These are phyloP conservation scores for Coleophoma crateriformis DNA, from an alignment of 2,329 filamentous ascomycete genomes.

Conservation along the genomic window DNA sequence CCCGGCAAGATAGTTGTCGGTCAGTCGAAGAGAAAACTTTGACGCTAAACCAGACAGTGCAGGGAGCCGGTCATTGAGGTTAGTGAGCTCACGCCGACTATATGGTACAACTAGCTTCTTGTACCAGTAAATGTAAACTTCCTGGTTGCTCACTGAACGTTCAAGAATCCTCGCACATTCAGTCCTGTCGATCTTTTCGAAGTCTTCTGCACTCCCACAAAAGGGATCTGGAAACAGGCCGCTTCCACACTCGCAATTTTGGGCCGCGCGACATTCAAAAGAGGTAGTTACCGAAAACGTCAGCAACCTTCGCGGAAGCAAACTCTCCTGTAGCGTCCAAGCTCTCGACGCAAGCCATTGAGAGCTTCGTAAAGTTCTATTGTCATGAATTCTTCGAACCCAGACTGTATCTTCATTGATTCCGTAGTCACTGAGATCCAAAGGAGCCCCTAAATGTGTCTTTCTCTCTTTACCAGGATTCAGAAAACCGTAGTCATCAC, in stretches of 20 bases:
- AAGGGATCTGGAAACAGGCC: background rate
- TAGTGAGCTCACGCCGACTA: background rate
- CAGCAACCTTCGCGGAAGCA: too few relatives aligned
- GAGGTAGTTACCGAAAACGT: too few relatives aligned
- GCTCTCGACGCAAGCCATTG: too few relatives aligned
- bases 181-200: background rate
- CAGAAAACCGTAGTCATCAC: background rate
- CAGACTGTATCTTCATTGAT: too few relatives aligned
- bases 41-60: conserved; percentile 7
- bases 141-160: background rate
- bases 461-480: too few relatives aligned
- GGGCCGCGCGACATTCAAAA: too few relatives aligned
- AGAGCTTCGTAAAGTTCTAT: too few relatives aligned
- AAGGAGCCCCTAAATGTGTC: too few relatives aligned
- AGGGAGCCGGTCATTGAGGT: conserved; percentile 5
- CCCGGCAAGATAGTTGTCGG: conserved; percentile 7
- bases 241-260: too few relatives aligned
- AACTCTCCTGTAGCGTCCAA: too few relatives aligned
- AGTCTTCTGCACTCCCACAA: background rate
- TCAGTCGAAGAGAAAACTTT: conserved; percentile 1
- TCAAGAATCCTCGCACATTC: background rate
- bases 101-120: conserved; percentile 3
- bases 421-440: too few relatives aligned
- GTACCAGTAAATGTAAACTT: conserved; percentile 1
- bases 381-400: too few relatives aligned